Base-by-base conservation (phyloP, 2,329 filamentous ascomycete genomes). In the Capronia epimyces region DNA sequence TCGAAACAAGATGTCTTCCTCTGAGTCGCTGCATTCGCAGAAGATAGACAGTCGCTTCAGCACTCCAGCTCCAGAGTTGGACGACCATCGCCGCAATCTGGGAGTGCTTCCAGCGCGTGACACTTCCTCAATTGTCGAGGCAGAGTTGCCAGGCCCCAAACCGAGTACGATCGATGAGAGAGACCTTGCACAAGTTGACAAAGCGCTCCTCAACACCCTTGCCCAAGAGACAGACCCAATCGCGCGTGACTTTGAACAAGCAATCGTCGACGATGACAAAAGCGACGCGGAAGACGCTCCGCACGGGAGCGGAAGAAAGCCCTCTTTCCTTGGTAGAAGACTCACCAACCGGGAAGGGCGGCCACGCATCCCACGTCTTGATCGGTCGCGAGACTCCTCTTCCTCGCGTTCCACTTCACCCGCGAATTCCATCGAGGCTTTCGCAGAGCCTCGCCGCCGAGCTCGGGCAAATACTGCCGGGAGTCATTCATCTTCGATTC, bases 361-460 rank as follows among this genome's bases (percentile, higher is more conserved):
- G 27, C 61, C 55, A 13, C 66, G 64, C 24, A 31, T 51, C 9
- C 62, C 64, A 27, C 66, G 61, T 34, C 69, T 67, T 52, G 71
- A 73, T 44, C 62, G 64, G 43, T 77, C 75, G 31, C 67, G 74
- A 50, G 68, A 68, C 16, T 75, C 74, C 15, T 79, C 76, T 3
- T 77, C 77, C 18, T 81, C 79, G 42, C 79, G 88, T 49, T 89
- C 87, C 1, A 74, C 81, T 1, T 97, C 93, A 4, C 91, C 91
- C 9, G 93, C 93, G 6, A 98, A 96, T 68, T 98, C 93, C 0
- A 89, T 98, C 45, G 95, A 97, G 68, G 93, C 93, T 3, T 98
- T 98, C 69, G 93, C 93, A 15, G 87, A 93, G 63, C 87, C 88
- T 49, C 85, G 89, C 44, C 87, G 89, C 52, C 84, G 90, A 52